A percentile compares a stretch with the other conserved stretches of the same genome.
phyloP scores from a whole-genome alignment of 306 rosid species.

The Neltuma alba region DNA sequence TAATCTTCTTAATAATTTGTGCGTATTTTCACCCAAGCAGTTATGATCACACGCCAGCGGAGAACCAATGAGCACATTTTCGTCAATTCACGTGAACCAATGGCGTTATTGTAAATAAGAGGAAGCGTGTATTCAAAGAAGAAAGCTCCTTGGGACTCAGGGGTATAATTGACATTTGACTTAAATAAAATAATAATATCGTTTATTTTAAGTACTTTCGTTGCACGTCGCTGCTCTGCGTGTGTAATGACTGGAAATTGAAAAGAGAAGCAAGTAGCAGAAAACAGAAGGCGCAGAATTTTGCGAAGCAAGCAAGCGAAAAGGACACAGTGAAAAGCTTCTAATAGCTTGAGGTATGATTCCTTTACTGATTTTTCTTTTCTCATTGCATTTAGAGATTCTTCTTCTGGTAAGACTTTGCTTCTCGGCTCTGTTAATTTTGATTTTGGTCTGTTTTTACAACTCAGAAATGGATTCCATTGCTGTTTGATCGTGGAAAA shows the following conservation, averaged over 20 bases:
- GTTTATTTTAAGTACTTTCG: conserved; percentile 26
- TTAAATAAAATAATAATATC: conserved; percentile 21
- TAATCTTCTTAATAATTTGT: background rate
- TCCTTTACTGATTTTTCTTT: background rate
- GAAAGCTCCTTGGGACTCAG: background rate
- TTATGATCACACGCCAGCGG: too few relatives aligned
- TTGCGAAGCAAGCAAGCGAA: background rate
- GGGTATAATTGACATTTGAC: conserved; percentile 37
- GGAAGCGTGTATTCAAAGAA: too few relatives aligned
- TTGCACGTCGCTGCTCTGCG: conserved; percentile 4
- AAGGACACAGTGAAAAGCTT: background rate
- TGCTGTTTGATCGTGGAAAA: background rate
- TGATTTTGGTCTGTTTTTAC: background rate
- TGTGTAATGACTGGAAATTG: background rate
- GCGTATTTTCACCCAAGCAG: too few relatives aligned
- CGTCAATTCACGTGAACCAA: conserved; percentile 10
- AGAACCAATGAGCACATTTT: background rate
- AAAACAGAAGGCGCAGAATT: background rate
- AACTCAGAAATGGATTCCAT: background rate
- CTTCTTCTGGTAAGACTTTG: background rate
- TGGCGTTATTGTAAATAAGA: background rate
- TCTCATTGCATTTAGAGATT: conserved; percentile 10
- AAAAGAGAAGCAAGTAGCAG: background rate
- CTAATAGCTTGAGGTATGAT: conserved; percentile 38
- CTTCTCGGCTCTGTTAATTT: background rate